Evolutionary conservation across 1,139 yeast genomes (phyloP).

Genomic region (Candida pseudoviswanathii): DNA sequence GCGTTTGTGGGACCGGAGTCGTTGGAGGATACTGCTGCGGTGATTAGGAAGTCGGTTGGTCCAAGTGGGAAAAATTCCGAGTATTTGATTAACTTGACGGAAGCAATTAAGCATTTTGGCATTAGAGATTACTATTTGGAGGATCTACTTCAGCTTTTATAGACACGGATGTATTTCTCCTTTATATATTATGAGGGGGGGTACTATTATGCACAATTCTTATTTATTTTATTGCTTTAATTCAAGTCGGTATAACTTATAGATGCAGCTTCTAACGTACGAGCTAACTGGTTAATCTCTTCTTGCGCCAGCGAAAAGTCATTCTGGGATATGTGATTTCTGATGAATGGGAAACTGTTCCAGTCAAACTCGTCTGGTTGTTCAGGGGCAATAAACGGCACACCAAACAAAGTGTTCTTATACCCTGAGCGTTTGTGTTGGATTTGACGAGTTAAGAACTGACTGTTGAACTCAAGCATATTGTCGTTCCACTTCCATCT

Average conservation of each 20-base stretch:
- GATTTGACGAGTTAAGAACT: slow-evolving; percentile 49
- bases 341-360: slow-evolving; percentile 74
- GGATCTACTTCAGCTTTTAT: slow-evolving; percentile 25
- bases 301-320: slow-evolving; percentile 60
- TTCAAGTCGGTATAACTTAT: slow-evolving; percentile 14
- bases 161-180: not conserved
- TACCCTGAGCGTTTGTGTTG: slow-evolving; percentile 64
- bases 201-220: not conserved
- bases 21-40: slow-evolving; percentile 56
- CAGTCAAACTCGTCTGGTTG: slow-evolving; percentile 41
- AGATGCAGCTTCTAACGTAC: slow-evolving; percentile 29
- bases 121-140: slow-evolving; percentile 41
- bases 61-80: slow-evolving; percentile 83
- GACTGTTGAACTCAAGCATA: slow-evolving; percentile 57
- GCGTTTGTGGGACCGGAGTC: slow-evolving; percentile 86
- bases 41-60: slow-evolving; percentile 61
- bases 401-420: slow-evolving; percentile 70
- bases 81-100: slow-evolving; percentile 58
- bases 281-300: slow-evolving; percentile 53
- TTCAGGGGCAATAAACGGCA: slow-evolving; percentile 59
- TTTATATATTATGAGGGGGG: not conserved
- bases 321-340: slow-evolving; percentile 58
- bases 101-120: slow-evolving; percentile 54
- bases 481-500: slow-evolving; percentile 83
- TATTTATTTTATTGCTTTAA: not conserved